Conservation (phyloP, 495 filamentous ascomycete genomes). For the Hapsidospora chrysogenum region DNA sequence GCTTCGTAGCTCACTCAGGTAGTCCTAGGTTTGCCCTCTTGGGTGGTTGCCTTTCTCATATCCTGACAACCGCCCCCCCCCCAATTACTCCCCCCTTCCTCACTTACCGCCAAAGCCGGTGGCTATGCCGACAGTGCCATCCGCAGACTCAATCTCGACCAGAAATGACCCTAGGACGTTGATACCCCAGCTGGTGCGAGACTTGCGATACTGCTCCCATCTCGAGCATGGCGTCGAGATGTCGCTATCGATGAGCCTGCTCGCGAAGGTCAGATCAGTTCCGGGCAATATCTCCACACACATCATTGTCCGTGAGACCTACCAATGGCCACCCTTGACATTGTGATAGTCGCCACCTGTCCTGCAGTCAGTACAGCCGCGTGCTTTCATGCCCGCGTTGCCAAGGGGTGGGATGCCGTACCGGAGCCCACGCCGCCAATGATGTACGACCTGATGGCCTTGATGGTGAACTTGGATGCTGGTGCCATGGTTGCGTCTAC, state of each 20-base stretch:
- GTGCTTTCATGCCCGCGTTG: neutral
- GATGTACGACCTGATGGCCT: conserved; percentile 63
- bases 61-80: neutral
- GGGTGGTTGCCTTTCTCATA: no score
- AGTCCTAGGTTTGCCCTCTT: no score
- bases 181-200: conserved; percentile 86
- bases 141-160: conserved; percentile 74
- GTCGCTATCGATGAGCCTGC: conserved; percentile 67
- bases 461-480: conserved; percentile 51
- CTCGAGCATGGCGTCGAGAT: conserved; percentile 84
- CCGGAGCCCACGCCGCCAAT: conserved; percentile 75
- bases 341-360: conserved; percentile 82
- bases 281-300: neutral
- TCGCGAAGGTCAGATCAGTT: conserved; percentile 1
- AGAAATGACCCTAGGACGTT: conserved; percentile 89
- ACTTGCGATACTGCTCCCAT: conserved; percentile 74
- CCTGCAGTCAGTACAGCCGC: neutral
- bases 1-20: no score
- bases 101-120: conserved; percentile 74
- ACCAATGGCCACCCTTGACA: conserved; percentile 81
- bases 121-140: conserved; percentile 82
- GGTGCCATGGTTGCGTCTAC: conserved; percentile 26
- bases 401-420: conserved; percentile 4
- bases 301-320: conserved; percentile 4
- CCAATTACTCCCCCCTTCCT: no score